phyloP scores from a whole-genome alignment of 192 early-diverging fungal genomes.

The Coemansia sp. region DNA sequence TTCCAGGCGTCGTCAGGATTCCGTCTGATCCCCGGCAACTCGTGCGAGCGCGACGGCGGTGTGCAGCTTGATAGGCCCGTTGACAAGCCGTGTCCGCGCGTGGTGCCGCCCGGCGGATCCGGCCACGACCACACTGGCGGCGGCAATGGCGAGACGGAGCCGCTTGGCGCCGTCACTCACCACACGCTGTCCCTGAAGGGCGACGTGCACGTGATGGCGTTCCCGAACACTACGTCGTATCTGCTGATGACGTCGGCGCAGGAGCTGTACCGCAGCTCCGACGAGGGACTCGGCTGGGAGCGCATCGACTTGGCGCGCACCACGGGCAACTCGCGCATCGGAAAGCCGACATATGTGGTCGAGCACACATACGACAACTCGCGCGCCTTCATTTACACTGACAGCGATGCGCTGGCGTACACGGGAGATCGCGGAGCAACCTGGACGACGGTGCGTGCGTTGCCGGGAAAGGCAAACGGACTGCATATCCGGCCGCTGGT shows the following conservation, averaged over 20 bases:
- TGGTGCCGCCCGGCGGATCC: slow-evolving; percentile 34
- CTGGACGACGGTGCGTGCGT: slow-evolving; percentile 54
- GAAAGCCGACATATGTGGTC: slow-evolving; percentile 57
- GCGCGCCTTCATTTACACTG: slow-evolving; percentile 67
- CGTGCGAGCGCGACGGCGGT: slow-evolving; percentile 59
- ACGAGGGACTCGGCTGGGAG: slow-evolving; percentile 78
- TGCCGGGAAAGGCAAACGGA: slow-evolving; percentile 63
- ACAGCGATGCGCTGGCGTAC: slow-evolving; percentile 50
- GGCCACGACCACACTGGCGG: slow-evolving; percentile 2
- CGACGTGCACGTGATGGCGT: slow-evolving; percentile 61
- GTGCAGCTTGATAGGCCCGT: slow-evolving; percentile 59
- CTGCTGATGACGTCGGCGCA: slow-evolving; percentile 63
- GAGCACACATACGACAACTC: slow-evolving; percentile 70
- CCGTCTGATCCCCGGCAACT: slow-evolving; percentile 82
- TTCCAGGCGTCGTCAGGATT: slow-evolving; percentile 80
- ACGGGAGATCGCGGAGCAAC: slow-evolving; percentile 63
- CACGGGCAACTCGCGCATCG: slow-evolving; percentile 31
- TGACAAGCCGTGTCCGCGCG: slow-evolving; percentile 56
- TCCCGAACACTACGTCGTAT: slow-evolving; percentile 65
- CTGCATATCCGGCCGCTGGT: slow-evolving; percentile 66
- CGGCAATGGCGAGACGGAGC: slow-evolving; percentile 7
- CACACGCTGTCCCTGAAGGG: slow-evolving; percentile 45
- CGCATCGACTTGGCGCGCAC: slow-evolving; percentile 39
- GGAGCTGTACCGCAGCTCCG: slow-evolving; percentile 65
- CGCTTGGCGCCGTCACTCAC: slow-evolving; percentile 22